Conservation (phyloP, 805 yeast species). For the Candida alai region DNA sequence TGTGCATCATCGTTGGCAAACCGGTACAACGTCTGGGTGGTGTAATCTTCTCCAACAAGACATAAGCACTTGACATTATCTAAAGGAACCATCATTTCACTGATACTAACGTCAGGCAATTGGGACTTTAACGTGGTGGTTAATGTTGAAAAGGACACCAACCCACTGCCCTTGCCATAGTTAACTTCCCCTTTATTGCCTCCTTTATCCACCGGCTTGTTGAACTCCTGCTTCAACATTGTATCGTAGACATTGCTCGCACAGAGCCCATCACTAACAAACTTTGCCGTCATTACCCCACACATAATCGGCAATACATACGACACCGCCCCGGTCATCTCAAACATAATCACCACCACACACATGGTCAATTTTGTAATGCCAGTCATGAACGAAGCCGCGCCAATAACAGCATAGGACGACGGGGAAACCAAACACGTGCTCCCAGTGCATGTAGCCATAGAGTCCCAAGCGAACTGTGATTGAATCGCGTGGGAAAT, state of each 20-base stretch:
- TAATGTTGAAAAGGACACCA: constrained; percentile 27
- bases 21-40: constrained; percentile 15
- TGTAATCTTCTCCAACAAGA: constrained; percentile 18
- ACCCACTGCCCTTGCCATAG: constrained; percentile 37
- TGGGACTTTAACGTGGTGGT: constrained; percentile 24
- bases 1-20: constrained; percentile 31
- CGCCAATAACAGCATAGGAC: constrained; percentile 85
- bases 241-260: constrained; percentile 63
- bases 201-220: constrained; percentile 9
- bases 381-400: constrained; percentile 79
- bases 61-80: constrained; percentile 24
- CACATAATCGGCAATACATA: constrained; percentile 85
- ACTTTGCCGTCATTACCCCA: constrained; percentile 71
- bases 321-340: constrained; percentile 79
- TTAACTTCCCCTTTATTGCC: constrained; percentile 15
- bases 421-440: constrained; percentile 74
- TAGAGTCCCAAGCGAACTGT: constrained; percentile 24
- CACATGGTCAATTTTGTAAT: constrained; percentile 77
- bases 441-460: constrained; percentile 40
- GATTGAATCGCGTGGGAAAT: constrained; percentile 47
- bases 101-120: constrained; percentile 30
- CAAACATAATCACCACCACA: constrained; percentile 77
- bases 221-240: constrained; percentile 31
- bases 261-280: constrained; percentile 62
- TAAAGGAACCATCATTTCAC: constrained; percentile 29